Evolutionary conservation across 2,329 filamentous ascomycete species (phyloP), one percentile per base, ranked within the genome.

Genomic region (Penicillium sp.): DNA sequence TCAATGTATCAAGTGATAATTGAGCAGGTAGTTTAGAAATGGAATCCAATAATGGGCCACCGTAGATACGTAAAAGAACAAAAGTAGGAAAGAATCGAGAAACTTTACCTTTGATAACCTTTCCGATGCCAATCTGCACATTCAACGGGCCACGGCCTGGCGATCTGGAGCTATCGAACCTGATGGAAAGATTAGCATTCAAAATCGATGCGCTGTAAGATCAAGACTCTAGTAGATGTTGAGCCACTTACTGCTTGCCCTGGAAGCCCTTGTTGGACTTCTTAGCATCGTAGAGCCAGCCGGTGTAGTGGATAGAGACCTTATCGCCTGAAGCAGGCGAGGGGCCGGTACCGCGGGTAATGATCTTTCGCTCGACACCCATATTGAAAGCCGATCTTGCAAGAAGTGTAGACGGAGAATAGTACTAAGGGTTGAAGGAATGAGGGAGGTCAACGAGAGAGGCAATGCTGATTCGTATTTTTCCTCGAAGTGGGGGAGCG

Each of bases 301-400:
- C 92, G 37, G 89, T 94, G 81, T 96, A 97, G 75, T 93, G 85
- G 69, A 97, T 96, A 66, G 83, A 84, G 68, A 97, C 90, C 27
- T 76, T 84, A 70, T 96, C 85, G 62, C 90, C 88, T 7, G 67
- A 64, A 59, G 74, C 69, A 52, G 92, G 89, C 56, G 75, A 77
- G 64, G 81, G 80, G 49, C 77, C 77, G 62, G 79, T 80, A 66
- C 92, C 91, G 37, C 59, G 59, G 27, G 59, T 61, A 18, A 61
- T 53, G 15, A 61, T 61, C 52, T 61, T 61, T 46, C 57, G 46
- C 18, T 61, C 57, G 42, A 61, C 59, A 20, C 59, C 59, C 59
- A 61, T 61, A 15, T 21, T 53, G 51, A 44, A 49, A 34, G 3
- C 2, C 20, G 39, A 18, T 20, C 9, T 29, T 29, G 17, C 13